Conservation (phyloP, 331 rosid species). For the Malus hybrid region DNA sequence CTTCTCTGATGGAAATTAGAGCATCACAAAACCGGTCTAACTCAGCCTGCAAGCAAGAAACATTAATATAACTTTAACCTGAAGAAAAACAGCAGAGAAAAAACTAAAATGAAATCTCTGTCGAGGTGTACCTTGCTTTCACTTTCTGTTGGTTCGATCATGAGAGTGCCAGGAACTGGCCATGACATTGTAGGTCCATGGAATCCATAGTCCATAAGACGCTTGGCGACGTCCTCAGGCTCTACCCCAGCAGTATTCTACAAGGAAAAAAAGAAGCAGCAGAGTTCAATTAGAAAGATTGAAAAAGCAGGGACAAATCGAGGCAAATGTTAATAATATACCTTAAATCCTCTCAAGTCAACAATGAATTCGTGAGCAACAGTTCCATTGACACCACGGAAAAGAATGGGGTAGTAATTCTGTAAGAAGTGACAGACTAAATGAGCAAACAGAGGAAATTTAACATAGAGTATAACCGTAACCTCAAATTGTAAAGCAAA, state of each 20-base stretch:
- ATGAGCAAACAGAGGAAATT: not conserved
- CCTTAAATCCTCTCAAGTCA: conserved; percentile 98
- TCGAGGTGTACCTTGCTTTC: conserved; percentile 81
- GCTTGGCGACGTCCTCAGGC: conserved; percentile 92
- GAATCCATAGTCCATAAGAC: conserved; percentile 91
- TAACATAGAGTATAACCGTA: not conserved
- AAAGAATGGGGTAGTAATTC: conserved; percentile 79
- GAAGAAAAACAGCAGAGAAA: not conserved
- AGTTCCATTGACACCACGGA: conserved; percentile 99
- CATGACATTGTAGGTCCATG: conserved; percentile 99
- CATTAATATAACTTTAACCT: conserved; percentile 6
- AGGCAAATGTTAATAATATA: conserved; percentile 10
- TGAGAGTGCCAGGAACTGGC: conserved; percentile 99
- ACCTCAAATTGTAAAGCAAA: not conserved
- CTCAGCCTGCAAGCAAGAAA: conserved; percentile 73
- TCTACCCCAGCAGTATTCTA: conserved; percentile 88
- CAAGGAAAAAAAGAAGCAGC: conserved; percentile 6
- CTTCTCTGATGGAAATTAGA: conserved; percentile 81
- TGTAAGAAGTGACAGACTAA: conserved; percentile 17
- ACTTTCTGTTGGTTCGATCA: conserved; percentile 99
- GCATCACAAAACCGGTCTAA: conserved; percentile 85
- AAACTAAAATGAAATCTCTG: not conserved
- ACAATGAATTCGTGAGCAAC: conserved; percentile 92
- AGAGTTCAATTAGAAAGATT: conserved; percentile 2
- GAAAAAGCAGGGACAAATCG: not conserved